Conservation (phyloP, 495 filamentous ascomycete genomes). For the Neurospora sp. region DNA sequence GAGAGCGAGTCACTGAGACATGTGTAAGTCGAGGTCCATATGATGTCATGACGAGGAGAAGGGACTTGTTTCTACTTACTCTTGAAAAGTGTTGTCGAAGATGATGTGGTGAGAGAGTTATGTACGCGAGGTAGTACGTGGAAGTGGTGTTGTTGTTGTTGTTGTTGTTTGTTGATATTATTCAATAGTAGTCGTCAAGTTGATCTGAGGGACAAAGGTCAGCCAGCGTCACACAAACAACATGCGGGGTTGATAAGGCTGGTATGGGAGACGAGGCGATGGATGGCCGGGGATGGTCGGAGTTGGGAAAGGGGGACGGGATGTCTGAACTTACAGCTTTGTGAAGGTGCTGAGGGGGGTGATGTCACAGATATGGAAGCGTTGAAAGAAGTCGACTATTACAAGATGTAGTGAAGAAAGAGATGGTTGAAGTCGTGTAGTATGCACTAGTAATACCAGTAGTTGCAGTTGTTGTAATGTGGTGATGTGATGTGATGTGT, state of each 20-base stretch:
- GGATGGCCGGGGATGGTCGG: constrained; percentile 1
- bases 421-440: neutral
- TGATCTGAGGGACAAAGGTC: neutral
- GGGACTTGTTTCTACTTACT: constrained; percentile 12
- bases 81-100: constrained; percentile 10
- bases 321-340: neutral
- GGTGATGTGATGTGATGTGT: constrained; percentile 8
- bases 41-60: constrained; percentile 6
- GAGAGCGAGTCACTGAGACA: constrained; percentile 76
- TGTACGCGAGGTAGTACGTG: neutral
- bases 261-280: neutral
- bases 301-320: neutral
- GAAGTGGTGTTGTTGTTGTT: neutral
- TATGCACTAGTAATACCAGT: neutral
- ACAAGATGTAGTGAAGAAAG: constrained; percentile 1
- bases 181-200: neutral
- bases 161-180: neutral
- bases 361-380: neutral
- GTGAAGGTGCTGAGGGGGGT: neutral
- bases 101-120: neutral
- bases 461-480: neutral
- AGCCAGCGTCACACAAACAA: constrained; percentile 6
- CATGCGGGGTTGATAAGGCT: constrained; percentile 6
- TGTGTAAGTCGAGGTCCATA: constrained; percentile 1
- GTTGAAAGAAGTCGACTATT: constrained; percentile 2